phyloP scores from a whole-genome alignment of 306 rosid species.

The Psophocarpus tetragonolobus region DNA sequence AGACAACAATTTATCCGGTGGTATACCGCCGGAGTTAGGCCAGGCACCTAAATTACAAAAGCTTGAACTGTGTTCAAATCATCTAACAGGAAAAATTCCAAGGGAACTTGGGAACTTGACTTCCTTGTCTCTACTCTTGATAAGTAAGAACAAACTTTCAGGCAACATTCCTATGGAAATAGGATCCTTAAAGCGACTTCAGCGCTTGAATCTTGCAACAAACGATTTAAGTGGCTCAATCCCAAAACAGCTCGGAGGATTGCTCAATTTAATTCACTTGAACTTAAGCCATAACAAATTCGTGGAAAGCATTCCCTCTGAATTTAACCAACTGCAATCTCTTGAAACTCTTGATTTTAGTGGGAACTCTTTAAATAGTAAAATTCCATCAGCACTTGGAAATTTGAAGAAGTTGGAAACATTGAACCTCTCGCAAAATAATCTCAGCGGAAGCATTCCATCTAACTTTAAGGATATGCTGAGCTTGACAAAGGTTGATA shows the following conservation, averaged over 20 bases:
- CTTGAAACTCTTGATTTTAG: slow-evolving; percentile 51
- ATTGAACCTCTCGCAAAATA: slow-evolving; percentile 55
- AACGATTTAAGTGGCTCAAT: slow-evolving; percentile 34
- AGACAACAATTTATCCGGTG: slow-evolving; percentile 26
- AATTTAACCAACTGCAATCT: slow-evolving; percentile 16
- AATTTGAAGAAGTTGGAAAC: slow-evolving; percentile 26
- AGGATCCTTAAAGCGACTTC: slow-evolving; percentile 11
- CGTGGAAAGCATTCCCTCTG: slow-evolving; percentile 3
- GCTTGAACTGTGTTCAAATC: slow-evolving; percentile 42
- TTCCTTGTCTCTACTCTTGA: background rate
- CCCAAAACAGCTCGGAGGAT: slow-evolving; percentile 6
- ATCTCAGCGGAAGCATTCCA: slow-evolving; percentile 41
- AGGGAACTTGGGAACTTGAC: slow-evolving; percentile 38
- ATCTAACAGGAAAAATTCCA: slow-evolving; percentile 43
- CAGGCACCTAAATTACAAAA: slow-evolving; percentile 3
- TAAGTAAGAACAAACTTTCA: slow-evolving; percentile 25
- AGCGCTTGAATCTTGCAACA: background rate
- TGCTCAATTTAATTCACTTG: background rate
- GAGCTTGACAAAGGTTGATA: slow-evolving; percentile 48
- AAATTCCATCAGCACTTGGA: slow-evolving; percentile 41
- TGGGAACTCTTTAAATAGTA: slow-evolving; percentile 26
- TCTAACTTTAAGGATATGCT: slow-evolving; percentile 24
- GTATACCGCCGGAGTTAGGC: slow-evolving; percentile 36
- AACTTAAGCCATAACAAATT: slow-evolving; percentile 36
- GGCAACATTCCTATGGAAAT: slow-evolving; percentile 34